Evolutionary conservation across 1,284 basidiomycete species (phyloP).

Genomic region (Tylopilus orsonianus): DNA sequence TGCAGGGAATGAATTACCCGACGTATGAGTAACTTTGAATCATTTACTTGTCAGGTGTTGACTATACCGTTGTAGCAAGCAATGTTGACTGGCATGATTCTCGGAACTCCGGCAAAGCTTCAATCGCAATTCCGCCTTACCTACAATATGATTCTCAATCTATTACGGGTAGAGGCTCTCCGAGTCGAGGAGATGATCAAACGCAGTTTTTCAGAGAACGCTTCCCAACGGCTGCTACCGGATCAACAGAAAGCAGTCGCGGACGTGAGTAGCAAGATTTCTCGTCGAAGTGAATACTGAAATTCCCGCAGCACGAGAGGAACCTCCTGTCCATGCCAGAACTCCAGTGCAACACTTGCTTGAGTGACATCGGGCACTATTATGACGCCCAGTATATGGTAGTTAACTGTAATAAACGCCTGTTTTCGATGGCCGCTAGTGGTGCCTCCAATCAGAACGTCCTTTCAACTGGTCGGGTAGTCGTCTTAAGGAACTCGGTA

Average conservation of each 20-base stretch:
- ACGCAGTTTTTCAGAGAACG: slow-evolving; percentile 97
- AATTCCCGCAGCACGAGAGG: slow-evolving; percentile 66
- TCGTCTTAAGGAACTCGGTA: slow-evolving; percentile 84
- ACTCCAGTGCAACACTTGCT: slow-evolving; percentile 70
- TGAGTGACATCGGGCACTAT: slow-evolving; percentile 68
- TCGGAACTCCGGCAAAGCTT: slow-evolving; percentile 90
- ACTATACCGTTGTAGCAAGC: slow-evolving; percentile 51
- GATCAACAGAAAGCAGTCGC: slow-evolving; percentile 89
- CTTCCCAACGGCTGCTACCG: slow-evolving; percentile 88
- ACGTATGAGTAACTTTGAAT: slow-evolving; percentile 53
- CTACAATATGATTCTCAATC: slow-evolving; percentile 99
- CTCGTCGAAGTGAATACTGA: neutral
- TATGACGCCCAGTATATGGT: slow-evolving; percentile 79
- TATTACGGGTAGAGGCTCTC: slow-evolving; percentile 94
- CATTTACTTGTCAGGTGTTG: slow-evolving; percentile 10
- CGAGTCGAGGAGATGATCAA: slow-evolving; percentile 99
- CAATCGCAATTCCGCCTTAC: slow-evolving; percentile 97
- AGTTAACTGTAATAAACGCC: slow-evolving; percentile 61
- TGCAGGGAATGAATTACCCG: slow-evolving; percentile 81
- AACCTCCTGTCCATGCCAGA: slow-evolving; percentile 64
- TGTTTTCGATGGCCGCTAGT: slow-evolving; percentile 65
- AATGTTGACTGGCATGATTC: slow-evolving; percentile 85
- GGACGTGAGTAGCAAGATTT: slow-evolving; percentile 51
- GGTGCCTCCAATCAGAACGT: slow-evolving; percentile 71
- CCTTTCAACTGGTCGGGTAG: slow-evolving; percentile 74